These are phyloP conservation scores for Chlamydomonas sphaeroides DNA, from an alignment of 139 green algal genomes.

Conservation along the genomic window DNA sequence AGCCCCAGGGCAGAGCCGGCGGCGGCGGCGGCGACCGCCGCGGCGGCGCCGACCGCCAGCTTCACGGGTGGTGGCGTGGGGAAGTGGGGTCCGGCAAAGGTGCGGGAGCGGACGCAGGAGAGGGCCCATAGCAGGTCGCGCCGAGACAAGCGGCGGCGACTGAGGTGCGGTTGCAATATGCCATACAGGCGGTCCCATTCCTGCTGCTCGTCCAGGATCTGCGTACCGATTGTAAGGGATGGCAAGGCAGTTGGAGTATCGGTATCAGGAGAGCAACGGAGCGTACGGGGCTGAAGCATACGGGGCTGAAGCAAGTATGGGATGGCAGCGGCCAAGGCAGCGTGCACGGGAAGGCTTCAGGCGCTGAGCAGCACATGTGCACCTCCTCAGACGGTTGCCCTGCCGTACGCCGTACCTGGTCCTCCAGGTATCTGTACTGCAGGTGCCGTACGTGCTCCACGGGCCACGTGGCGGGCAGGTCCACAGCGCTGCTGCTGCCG, in stretches of 20 bases:
- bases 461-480: constrained; percentile 71
- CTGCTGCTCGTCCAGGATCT: constrained; percentile 56
- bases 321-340: too few relatives aligned
- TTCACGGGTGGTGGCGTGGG: constrained; percentile 43
- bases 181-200: constrained; percentile 60
- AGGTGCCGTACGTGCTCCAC: constrained; percentile 56
- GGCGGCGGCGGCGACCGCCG: background rate
- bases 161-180: constrained; percentile 18
- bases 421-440: constrained; percentile 61
- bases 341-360: too few relatives aligned
- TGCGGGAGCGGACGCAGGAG: constrained; percentile 70
- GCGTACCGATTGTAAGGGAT: background rate
- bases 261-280: background rate
- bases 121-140: constrained; percentile 69
- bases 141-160: background rate
- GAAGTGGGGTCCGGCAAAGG: constrained; percentile 77
- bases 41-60: background rate
- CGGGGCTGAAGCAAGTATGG: too few relatives aligned
- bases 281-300: background rate
- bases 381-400: background rate
- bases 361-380: too few relatives aligned
- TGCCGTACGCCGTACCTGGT: constrained; percentile 34
- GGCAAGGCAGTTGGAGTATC: background rate
- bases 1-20: background rate
- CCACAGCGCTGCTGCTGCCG: too few relatives aligned